Base-by-base conservation (phyloP, 2,329 filamentous ascomycete species). In the Cladobotryum mycophilum region DNA sequence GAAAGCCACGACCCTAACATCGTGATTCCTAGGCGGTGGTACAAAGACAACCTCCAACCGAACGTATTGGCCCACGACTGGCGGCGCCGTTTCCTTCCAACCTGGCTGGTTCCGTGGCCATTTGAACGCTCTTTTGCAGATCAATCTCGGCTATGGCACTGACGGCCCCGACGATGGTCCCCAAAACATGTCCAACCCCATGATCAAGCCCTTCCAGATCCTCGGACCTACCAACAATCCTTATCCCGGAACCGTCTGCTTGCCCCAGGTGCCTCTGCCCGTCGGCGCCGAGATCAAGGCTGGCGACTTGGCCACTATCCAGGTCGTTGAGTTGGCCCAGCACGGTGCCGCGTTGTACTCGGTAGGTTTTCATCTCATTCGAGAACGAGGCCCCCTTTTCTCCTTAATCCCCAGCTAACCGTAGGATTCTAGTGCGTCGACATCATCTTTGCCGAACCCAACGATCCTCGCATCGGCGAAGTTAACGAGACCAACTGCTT, bases 41-140 rank as follows among this genome's bases (percentile, higher is more conserved):
- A 83, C 92, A 73, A 75, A 76, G 43, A 79, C 81, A 36, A 87
- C 88, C 0, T 77, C 70, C 41, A 97, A 99, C 72, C 84, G 92
- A 55, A 96, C 93, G 13, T 88, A 86, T 72, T 97, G 93, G 93
- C 91, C 93, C 14, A 78, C 89, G 45, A 81, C 73, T 30, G 93
- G 93, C 59, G 93, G 93, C 55, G 89, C 90, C n/a, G 64, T 99
- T 54, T 80, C 89, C 45, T 79, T 96, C 61, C 92, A 97, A 65
- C 93, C 93, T 0, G 93, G 92, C 62, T 97, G 93, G 93, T 96
- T 96, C 75, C 83, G 85, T 52, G 93, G 93, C 56, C 93, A 97
- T 67, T 68, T 80, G 35, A 85, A 82, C 5, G 92, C 90, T 15
- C 81, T 89, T 60, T 78, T 96, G 65, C 96, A 95, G 72, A 75